Conservation (phyloP, 306 rosid species). For the Malus sylvestris region DNA sequence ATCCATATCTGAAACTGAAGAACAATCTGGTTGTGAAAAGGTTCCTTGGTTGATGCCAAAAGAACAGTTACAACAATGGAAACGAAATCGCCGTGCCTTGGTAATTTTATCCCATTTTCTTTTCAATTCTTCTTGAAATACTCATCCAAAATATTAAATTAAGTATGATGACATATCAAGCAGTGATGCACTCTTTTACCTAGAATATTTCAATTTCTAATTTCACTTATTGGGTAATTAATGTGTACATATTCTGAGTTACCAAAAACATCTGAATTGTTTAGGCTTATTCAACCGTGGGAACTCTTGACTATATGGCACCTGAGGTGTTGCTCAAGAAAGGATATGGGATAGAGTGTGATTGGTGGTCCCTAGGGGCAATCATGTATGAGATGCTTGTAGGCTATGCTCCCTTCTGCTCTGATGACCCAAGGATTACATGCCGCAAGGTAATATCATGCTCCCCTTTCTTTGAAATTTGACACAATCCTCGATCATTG, state of each 20-base stretch:
- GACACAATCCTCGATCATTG: slow-evolving; percentile 8
- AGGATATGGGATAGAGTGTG: slow-evolving; percentile 97
- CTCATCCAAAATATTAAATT: background rate
- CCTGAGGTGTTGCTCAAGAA: slow-evolving; percentile 96
- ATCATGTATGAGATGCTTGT: slow-evolving; percentile 98
- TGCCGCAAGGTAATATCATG: slow-evolving; percentile 77
- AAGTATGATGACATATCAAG: background rate
- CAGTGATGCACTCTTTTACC: background rate
- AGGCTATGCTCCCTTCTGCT: slow-evolving; percentile 97
- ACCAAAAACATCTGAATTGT: slow-evolving; percentile 2
- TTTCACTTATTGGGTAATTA: background rate
- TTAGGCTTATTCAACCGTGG: slow-evolving; percentile 97
- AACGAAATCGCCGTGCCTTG: slow-evolving; percentile 95
- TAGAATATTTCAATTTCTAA: background rate
- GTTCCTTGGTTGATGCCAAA: slow-evolving; percentile 95
- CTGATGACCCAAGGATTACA: slow-evolving; percentile 97
- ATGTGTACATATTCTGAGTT: background rate
- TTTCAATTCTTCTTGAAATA: slow-evolving; percentile 3
- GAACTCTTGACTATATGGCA: slow-evolving; percentile 99
- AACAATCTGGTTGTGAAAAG: slow-evolving; percentile 42
- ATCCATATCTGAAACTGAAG: slow-evolving; percentile 58
- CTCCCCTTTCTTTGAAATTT: slow-evolving; percentile 11
- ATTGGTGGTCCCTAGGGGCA: slow-evolving; percentile 99
- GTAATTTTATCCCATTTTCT: slow-evolving; percentile 23
- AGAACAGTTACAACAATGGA: slow-evolving; percentile 89